These are phyloP conservation scores for Phaffomyces opuntiae DNA, from an alignment of 805 yeast species.

Conservation along the genomic window DNA sequence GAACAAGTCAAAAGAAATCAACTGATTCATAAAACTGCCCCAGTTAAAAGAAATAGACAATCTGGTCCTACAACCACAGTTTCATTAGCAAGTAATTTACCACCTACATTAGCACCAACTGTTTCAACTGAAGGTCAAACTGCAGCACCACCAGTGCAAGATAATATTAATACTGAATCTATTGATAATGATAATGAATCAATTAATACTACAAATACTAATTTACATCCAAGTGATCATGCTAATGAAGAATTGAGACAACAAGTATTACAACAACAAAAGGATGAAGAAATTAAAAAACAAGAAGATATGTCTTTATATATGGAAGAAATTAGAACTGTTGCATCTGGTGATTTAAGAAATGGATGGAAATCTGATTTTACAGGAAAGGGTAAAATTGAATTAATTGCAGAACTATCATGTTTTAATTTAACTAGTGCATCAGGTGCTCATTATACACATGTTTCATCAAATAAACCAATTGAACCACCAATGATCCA, in stretches of 20 bases:
- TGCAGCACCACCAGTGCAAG: background rate
- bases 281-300: slow-evolving; percentile 25
- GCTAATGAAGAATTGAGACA: slow-evolving; percentile 25
- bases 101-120: slow-evolving; percentile 10
- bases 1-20: slow-evolving; percentile 32
- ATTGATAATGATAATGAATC: slow-evolving; percentile 10
- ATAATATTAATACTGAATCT: slow-evolving; percentile 4
- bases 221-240: slow-evolving; percentile 27
- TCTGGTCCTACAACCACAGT: slow-evolving; percentile 33
- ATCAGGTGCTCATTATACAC: slow-evolving; percentile 36
- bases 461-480: slow-evolving; percentile 35
- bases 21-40: slow-evolving; percentile 10
- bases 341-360: slow-evolving; percentile 75
- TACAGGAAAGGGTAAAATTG: slow-evolving; percentile 69
- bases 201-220: slow-evolving; percentile 1
- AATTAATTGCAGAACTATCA: slow-evolving; percentile 64
- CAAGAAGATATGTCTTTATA: slow-evolving; percentile 36
- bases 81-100: slow-evolving; percentile 23
- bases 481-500: slow-evolving; percentile 19
- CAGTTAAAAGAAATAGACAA: slow-evolving; percentile 31
- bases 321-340: slow-evolving; percentile 65
- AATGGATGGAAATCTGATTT: slow-evolving; percentile 96
- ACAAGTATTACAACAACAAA: slow-evolving; percentile 19
- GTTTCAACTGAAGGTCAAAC: slow-evolving; percentile 9
- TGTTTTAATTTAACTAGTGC: slow-evolving; percentile 54